Evolutionary conservation across 768 basidiomycete genomes (phyloP), one percentile per base, ranked within the genome.

Genomic region (Lentinula aciculospora): DNA sequence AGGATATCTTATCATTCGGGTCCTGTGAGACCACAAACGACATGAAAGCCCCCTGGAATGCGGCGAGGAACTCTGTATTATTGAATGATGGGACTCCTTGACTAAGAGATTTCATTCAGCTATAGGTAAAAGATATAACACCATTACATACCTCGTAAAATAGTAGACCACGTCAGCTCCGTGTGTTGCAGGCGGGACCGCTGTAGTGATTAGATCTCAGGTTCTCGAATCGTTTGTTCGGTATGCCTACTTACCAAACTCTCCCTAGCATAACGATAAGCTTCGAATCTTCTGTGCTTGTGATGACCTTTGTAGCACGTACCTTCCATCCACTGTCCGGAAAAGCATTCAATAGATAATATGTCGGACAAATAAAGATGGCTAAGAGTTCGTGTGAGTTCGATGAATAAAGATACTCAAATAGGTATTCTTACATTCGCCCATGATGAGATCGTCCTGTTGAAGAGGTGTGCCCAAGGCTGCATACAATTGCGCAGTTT

Each of bases 351-450:
- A 73, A 63, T 36, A 74, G 13, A 42, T 60, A 67, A 44, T 73
- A 71, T 0, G 71, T 67, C 2, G 72, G 74, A 47, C 74, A 75
- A 13, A 69, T 61, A 56, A n/a, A n/a, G n/a, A n/a, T n/a, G n/a
- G n/a, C n/a, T n/a, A n/a, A n/a, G n/a, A n/a, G n/a, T n/a, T n/a
- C n/a, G n/a, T n/a, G n/a, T n/a, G n/a, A n/a, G n/a, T n/a, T n/a
- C n/a, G n/a, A n/a, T n/a, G n/a, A n/a, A n/a, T n/a, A n/a, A n/a
- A n/a, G n/a, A n/a, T n/a, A 2, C 4, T 13, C 23, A 60, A 47
- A 34, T 28, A 32, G 4, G 34, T n/a, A n/a, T n/a, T n/a, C 65
- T 28, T 12, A 71, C 70, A 62, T 61, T 71, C 69, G 2, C 67
- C 67, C 62, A 62, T 60, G 32, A 68, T 63, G 0, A 63, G 60